Evolutionary conservation across 2,329 filamentous ascomycete species (phyloP).

Genomic region (Penicillium sp.): DNA sequence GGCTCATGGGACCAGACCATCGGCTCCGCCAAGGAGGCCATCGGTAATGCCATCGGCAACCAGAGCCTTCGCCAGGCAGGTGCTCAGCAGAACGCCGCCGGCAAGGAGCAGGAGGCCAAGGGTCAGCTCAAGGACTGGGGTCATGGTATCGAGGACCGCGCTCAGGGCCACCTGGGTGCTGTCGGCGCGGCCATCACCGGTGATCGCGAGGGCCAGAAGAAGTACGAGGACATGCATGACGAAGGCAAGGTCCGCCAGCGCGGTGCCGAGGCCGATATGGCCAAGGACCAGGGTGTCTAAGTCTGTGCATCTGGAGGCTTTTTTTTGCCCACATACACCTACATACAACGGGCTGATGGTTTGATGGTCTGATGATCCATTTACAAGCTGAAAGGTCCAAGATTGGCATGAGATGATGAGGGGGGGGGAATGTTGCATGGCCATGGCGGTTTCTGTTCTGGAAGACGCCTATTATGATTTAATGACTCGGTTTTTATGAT

Average conservation of each 20-base stretch:
- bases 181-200: constrained; percentile 68
- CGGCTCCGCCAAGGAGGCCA: constrained; percentile 75
- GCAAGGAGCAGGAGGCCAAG: constrained; percentile 73
- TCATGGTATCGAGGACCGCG: constrained; percentile 60
- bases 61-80: constrained; percentile 70
- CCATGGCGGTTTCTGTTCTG: too few species aligned
- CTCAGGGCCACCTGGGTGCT: constrained; percentile 64
- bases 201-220: constrained; percentile 57
- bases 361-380: too few species aligned
- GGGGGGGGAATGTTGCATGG: too few species aligned
- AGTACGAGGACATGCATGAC: constrained; percentile 66
- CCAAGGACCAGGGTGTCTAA: constrained; percentile 48
- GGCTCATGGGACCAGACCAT: constrained; percentile 84
- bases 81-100: constrained; percentile 69
- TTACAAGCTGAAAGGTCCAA: too few species aligned
- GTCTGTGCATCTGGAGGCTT: too few species aligned
- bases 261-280: constrained; percentile 72
- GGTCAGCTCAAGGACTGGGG: constrained; percentile 73
- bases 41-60: constrained; percentile 69
- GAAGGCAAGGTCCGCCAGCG: constrained; percentile 77
- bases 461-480: too few species aligned
- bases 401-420: too few species aligned
- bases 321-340: too few species aligned
- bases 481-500: too few species aligned
- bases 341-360: too few species aligned